Evolutionary conservation across 768 basidiomycete genomes (phyloP).

Genomic region (Cytidiella melzeri): DNA sequence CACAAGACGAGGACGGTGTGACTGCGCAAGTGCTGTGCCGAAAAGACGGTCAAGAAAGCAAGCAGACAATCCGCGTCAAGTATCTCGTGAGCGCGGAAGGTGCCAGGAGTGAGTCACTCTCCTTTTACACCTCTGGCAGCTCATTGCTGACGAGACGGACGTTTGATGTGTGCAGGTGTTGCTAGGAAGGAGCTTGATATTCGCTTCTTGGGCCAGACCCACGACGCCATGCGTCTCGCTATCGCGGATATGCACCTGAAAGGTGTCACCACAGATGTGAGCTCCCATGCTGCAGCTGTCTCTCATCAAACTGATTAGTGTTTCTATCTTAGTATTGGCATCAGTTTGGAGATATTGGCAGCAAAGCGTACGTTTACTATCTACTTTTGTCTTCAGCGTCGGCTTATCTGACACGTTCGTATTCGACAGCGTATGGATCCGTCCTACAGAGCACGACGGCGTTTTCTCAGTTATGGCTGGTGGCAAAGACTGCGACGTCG

Average conservation of each 20-base stretch:
- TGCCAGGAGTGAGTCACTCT: slow-evolving; percentile 22
- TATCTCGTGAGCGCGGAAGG: slow-evolving; percentile 40
- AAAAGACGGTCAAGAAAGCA: slow-evolving; percentile 16
- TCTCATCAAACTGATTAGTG: neutral
- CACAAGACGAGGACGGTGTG: slow-evolving; percentile 29
- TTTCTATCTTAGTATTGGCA: slow-evolving; percentile 12
- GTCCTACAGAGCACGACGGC: slow-evolving; percentile 5
- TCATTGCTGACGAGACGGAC: too few species aligned
- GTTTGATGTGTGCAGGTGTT: slow-evolving; percentile 21
- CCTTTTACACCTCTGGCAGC: neutral
- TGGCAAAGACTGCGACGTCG: slow-evolving; percentile 7
- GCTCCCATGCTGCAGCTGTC: slow-evolving; percentile 2
- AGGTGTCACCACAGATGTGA: slow-evolving; percentile 25
- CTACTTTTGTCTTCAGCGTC: slow-evolving; percentile 8
- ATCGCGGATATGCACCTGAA: slow-evolving; percentile 35
- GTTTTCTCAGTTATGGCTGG: slow-evolving; percentile 6
- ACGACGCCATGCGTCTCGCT: slow-evolving; percentile 20
- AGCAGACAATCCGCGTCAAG: slow-evolving; percentile 24
- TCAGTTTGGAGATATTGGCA: slow-evolving; percentile 14
- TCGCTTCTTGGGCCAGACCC: slow-evolving; percentile 36
- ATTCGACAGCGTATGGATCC: too few species aligned
- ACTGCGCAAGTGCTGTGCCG: slow-evolving; percentile 13
- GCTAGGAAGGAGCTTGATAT: slow-evolving; percentile 36
- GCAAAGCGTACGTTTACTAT: slow-evolving; percentile 6
- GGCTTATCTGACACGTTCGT: neutral